These are phyloP conservation scores for Boletus pseudopeckii DNA, from an alignment of 768 basidiomycete genomes.

Conservation along the genomic window DNA sequence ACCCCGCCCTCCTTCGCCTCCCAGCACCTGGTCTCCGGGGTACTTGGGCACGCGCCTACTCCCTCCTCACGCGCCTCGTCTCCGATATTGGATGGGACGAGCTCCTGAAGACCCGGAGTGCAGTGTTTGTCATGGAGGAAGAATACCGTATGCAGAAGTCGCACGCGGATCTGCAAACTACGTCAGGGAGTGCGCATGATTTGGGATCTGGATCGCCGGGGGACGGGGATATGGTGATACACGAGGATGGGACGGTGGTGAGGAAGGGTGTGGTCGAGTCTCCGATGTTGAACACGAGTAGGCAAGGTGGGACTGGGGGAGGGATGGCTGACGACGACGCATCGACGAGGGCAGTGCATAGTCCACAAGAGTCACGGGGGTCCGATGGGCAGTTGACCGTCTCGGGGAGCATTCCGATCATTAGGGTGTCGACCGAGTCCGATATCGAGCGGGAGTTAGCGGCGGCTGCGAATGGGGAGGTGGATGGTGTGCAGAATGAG, in stretches of 20 bases:
- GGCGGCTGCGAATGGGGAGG: constrained; percentile 28
- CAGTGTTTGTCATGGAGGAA: constrained; percentile 99
- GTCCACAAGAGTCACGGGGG: constrained; percentile 23
- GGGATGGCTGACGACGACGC: constrained; percentile 57
- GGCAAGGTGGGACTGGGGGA: background rate
- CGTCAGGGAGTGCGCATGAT: constrained; percentile 15
- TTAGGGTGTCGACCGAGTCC: constrained; percentile 72
- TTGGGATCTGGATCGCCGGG: constrained; percentile 28
- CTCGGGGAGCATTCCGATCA: constrained; percentile 52
- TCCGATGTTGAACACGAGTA: background rate
- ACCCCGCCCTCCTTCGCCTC: constrained; percentile 89
- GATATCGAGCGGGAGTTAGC: constrained; percentile 46
- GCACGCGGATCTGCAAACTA: constrained; percentile 57
- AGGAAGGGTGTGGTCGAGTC: constrained; percentile 15
- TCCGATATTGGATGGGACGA: constrained; percentile 99
- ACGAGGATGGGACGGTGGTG: constrained; percentile 59
- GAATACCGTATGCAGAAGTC: constrained; percentile 98
- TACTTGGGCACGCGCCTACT: constrained; percentile 94
- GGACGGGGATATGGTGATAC: constrained; percentile 42
- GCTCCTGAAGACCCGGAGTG: constrained; percentile 88
- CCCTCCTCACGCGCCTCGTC: constrained; percentile 85
- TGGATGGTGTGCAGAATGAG: background rate
- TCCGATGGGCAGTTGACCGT: constrained; percentile 26
- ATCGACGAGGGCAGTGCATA: constrained; percentile 59
- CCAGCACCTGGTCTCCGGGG: constrained; percentile 93